Evolutionary conservation across 2,329 filamentous ascomycete genomes (phyloP), one percentile per base, ranked within the genome.

Genomic region (Tolypocladium cylindrosporum): DNA sequence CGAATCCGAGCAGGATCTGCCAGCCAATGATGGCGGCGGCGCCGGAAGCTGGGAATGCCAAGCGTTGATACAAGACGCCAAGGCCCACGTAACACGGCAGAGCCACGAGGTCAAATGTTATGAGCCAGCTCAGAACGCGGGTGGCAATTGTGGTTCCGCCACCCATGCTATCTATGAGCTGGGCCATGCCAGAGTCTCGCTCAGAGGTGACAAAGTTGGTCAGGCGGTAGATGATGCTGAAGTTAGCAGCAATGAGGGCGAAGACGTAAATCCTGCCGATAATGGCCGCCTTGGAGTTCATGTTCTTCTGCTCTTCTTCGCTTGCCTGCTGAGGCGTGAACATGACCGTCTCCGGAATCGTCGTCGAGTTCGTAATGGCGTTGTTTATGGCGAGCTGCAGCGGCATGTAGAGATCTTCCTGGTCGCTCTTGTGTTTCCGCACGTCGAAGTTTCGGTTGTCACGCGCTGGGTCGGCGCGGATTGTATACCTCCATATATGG

Each of bases 391-490:
- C 76, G 27, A 68, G 61, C 54, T 69, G 67, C 3, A 69, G 59
- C 1, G 69, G 68, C 24, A 67, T 34, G 56, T 63, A 65, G 8
- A 66, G 57, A 3, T 56, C 55, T 45, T 71, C 65, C 36, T 62
- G 55, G 39, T 64, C 58, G 36, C 62, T 67, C 16, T 59, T 55
- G 55, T 65, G 63, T 6, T 73, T 70, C 40, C 80, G 71, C 36
- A 83, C 80, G 62, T 80, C 77, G 52, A 60, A 87, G 77, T 42
- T 74, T 73, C 9, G 64, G 67, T 50, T 80, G 41, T 59, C 43
- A n/a, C 60, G 58, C 4, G 60, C 59, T 1, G 61, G 64, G 53
- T 70, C 67, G n/a, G 62, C 61, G 1, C 63, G 60, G 42, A 72
- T 61, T 1, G 62, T 65, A 55, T 71, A 71, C 24, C 64, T 63